phyloP scores from a whole-genome alignment of 2,329 filamentous ascomycete genomes.

The Colletotrichum graminicola region DNA sequence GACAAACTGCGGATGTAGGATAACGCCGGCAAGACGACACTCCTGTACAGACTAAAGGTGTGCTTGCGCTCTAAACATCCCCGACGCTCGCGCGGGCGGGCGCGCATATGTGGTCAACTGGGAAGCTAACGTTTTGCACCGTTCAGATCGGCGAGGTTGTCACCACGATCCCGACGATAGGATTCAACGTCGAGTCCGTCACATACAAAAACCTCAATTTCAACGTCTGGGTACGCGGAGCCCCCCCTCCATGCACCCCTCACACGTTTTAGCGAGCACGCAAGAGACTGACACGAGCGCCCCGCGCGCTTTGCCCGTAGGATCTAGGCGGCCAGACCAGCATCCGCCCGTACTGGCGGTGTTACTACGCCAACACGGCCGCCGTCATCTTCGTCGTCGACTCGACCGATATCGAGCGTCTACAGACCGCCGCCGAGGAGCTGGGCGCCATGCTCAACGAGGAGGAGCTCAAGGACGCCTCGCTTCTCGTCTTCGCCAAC shows the following conservation, averaged over 20 bases:
- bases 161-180: conserved; percentile 98
- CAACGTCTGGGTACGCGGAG: conserved; percentile 88
- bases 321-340: conserved; percentile 98
- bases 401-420: conserved; percentile 94
- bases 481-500: conserved; percentile 95
- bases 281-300: conserved; percentile 44
- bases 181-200: conserved; percentile 99
- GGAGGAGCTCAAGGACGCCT: conserved; percentile 93
- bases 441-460: conserved; percentile 95
- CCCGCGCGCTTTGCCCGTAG: conserved; percentile 54
- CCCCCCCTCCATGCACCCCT: background rate
- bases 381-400: conserved; percentile 99
- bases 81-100: conserved; percentile 1
- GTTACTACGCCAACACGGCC: conserved; percentile 98
- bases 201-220: conserved; percentile 99
- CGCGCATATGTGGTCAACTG: conserved; percentile 1
- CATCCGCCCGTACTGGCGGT: conserved; percentile 98
- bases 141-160: conserved; percentile 95
- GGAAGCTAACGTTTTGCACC: conserved; percentile 37
- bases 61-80: background rate
- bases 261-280: background rate
- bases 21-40: conserved; percentile 97
- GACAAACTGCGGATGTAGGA: conserved; percentile 69
- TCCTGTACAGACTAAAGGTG: conserved; percentile 96
- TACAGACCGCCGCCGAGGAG: conserved; percentile 94